A percentile compares a stretch with the other conserved stretches of the same genome.
Conservation (phyloP, 345 rosid species). For the Laguncularia racemosa region DNA sequence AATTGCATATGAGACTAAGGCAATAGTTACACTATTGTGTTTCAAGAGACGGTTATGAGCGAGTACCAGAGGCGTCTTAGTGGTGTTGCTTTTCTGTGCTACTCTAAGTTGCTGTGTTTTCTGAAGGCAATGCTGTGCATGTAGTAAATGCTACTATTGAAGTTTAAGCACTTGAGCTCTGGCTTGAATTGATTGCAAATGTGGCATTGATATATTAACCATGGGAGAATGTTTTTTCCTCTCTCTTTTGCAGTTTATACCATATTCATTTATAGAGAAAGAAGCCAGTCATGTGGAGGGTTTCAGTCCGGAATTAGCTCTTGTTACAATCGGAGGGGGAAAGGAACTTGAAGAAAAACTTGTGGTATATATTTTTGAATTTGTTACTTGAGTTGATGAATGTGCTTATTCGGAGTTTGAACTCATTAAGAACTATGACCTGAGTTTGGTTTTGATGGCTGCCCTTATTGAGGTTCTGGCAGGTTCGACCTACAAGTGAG, state of each 20-base stretch:
- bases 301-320: conserved; percentile 85
- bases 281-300: conserved; percentile 97
- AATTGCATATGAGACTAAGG: too few species aligned
- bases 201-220: too few species aligned
- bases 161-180: too few species aligned
- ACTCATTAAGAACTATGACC: conserved; percentile 21
- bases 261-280: conserved; percentile 94
- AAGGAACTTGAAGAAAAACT: conserved; percentile 96
- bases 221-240: too few species aligned
- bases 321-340: conserved; percentile 88
- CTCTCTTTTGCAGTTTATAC: conserved; percentile 58
- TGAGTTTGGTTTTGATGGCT: conserved; percentile 69
- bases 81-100: too few species aligned
- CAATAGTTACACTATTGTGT: too few species aligned
- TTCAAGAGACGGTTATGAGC: too few species aligned
- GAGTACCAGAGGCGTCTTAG: too few species aligned
- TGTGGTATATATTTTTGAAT: conserved; percentile 46
- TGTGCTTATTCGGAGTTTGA: neutral
- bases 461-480: conserved; percentile 78
- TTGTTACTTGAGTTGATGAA: neutral
- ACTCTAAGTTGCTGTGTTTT: too few species aligned
- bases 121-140: too few species aligned
- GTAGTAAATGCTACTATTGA: too few species aligned
- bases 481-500: conserved; percentile 97
- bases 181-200: too few species aligned